A percentile compares a stretch with the other conserved stretches of the same genome.
These are phyloP conservation scores for Venturia pyrina DNA, from an alignment of 2,329 filamentous ascomycete species.

Conservation along the genomic window DNA sequence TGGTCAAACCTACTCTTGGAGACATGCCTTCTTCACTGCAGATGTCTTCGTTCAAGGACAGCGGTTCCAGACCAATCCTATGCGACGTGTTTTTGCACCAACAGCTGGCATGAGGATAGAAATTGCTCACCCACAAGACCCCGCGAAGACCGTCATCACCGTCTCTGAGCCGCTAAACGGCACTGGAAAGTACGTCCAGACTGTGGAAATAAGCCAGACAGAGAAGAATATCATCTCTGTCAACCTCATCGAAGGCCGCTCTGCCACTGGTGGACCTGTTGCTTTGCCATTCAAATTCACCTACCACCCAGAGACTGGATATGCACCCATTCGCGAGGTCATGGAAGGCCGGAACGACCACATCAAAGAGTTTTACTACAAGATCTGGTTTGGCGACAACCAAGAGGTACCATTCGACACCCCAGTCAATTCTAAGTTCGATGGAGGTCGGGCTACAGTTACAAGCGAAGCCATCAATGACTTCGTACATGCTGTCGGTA, in stretches of 20 bases:
- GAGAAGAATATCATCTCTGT: constrained; percentile 70
- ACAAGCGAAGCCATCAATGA: constrained; percentile 92
- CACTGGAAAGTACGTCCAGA: constrained; percentile 70
- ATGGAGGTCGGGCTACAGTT: constrained; percentile 78
- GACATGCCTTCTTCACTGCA: constrained; percentile 85
- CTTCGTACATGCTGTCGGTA: constrained; percentile 97
- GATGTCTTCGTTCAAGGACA: constrained; percentile 93
- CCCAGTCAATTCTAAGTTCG: constrained; percentile 76
- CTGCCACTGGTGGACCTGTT: constrained; percentile 71
- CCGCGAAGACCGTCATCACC: constrained; percentile 71
- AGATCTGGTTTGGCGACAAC: constrained; percentile 79
- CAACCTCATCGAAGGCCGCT: constrained; percentile 88
- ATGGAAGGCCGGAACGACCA: constrained; percentile 95
- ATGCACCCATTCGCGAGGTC: constrained; percentile 93
- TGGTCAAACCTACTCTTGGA: constrained; percentile 79
- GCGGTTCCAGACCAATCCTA: constrained; percentile 94
- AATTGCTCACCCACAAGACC: constrained; percentile 70
- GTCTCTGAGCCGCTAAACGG: constrained; percentile 81
- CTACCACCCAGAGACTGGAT: constrained; percentile 91
- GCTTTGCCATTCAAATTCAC: constrained; percentile 78
- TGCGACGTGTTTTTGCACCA: constrained; percentile 83
- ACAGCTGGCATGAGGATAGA: constrained; percentile 82
- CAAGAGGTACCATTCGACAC: constrained; percentile 76
- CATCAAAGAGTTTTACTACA: constrained; percentile 99
- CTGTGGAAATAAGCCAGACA: constrained; percentile 66